A percentile compares a stretch with the other conserved stretches of the same genome.
These are phyloP conservation scores for Zoysia japonica DNA, from an alignment of 176 grass and related monocot genomes.

Conservation along the genomic window DNA sequence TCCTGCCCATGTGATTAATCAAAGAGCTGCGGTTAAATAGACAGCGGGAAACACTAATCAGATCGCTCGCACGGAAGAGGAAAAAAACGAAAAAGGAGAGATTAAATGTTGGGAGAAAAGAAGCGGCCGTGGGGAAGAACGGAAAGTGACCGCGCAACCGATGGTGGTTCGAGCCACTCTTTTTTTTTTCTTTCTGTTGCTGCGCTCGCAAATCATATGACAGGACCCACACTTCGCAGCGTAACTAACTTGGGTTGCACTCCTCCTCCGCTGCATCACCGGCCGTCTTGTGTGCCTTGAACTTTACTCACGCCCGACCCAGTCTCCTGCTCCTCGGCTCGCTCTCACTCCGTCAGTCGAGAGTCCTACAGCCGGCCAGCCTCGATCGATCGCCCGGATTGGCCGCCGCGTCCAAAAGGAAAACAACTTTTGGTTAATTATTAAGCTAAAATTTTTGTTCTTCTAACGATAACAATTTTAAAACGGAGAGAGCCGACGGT, in stretches of 20 bases:
- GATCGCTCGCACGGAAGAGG: neutral
- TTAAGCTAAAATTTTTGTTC: too few relatives aligned
- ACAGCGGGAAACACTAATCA: too few relatives aligned
- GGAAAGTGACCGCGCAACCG: constrained; percentile 66
- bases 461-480: too few relatives aligned
- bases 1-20: constrained; percentile 30
- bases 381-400: too few relatives aligned
- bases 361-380: too few relatives aligned
- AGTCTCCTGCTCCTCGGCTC: too few relatives aligned
- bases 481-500: too few relatives aligned
- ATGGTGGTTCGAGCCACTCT: constrained; percentile 54
- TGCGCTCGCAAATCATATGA: constrained; percentile 38
- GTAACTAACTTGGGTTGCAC: constrained; percentile 62
- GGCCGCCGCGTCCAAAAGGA: too few relatives aligned
- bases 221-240: constrained; percentile 5
- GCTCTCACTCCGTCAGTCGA: too few relatives aligned
- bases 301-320: constrained; percentile 32
- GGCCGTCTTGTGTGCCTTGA: constrained; percentile 22
- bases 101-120: neutral
- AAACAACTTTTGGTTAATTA: too few relatives aligned
- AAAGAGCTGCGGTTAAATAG: neutral
- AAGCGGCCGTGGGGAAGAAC: neutral
- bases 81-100: neutral
- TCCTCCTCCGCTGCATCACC: constrained; percentile 18
- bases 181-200: neutral